These are phyloP conservation scores for Exophiala mesophila DNA, from an alignment of 2,329 filamentous ascomycete species.

Conservation along the genomic window DNA sequence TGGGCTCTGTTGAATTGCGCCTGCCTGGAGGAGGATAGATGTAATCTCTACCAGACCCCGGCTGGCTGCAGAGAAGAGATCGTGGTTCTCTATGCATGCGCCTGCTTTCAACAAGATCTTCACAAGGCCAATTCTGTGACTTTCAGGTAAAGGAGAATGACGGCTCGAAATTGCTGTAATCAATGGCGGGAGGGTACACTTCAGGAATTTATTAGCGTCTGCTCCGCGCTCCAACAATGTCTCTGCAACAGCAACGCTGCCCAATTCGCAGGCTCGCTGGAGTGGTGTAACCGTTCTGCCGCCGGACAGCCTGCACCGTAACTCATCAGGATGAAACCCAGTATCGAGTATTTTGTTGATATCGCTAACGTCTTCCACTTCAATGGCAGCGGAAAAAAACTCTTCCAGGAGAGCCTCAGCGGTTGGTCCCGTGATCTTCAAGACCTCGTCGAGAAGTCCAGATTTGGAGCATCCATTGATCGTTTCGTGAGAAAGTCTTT, in stretches of 20 bases:
- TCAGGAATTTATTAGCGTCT: neutral
- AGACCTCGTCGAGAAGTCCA: neutral
- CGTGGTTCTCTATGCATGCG: neutral
- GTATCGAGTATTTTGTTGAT: neutral
- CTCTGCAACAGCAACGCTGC: neutral
- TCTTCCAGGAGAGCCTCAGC: neutral
- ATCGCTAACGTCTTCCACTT: neutral
- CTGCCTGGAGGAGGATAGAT: neutral
- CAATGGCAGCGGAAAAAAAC: neutral
- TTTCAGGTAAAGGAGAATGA: no score
- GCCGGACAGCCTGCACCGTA: neutral
- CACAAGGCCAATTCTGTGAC: neutral
- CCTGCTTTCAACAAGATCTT: neutral
- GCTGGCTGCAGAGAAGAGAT: neutral
- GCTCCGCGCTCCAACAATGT: neutral
- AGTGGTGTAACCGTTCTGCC: neutral
- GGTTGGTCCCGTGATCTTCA: neutral
- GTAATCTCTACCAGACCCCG: neutral
- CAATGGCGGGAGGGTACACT: neutral
- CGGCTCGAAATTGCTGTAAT: no score
- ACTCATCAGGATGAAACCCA: neutral
- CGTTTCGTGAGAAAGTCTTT: neutral
- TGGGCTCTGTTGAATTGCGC: neutral
- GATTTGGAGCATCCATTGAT: neutral
- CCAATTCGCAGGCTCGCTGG: neutral